These are phyloP conservation scores for Rhodotorula sp. DNA, from an alignment of 1,284 basidiomycete genomes.

Conservation along the genomic window DNA sequence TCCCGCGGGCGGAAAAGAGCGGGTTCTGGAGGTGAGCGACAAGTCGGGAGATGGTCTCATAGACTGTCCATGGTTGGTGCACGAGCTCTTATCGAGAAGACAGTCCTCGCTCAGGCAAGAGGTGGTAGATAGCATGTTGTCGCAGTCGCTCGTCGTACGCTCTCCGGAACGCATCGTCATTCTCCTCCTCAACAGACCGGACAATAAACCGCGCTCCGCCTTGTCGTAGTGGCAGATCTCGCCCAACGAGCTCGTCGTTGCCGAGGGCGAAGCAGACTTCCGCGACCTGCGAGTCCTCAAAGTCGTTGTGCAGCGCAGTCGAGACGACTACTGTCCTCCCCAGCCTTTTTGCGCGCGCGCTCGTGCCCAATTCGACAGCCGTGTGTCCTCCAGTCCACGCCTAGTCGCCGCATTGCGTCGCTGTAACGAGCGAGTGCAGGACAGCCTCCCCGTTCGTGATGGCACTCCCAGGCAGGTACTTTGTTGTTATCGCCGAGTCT, in stretches of 20 bases:
- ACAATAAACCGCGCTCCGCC: not conserved
- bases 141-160: conserved; percentile 16
- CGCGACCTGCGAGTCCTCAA: conserved; percentile 40
- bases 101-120: conserved; percentile 2
- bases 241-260: not conserved
- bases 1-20: not conserved
- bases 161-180: not conserved
- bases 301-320: conserved; percentile 43
- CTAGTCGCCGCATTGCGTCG: conserved; percentile 42
- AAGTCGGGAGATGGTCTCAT: not conserved
- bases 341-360: not conserved
- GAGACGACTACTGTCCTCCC: conserved; percentile 36
- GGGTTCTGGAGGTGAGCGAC: not conserved
- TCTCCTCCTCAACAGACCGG: not conserved
- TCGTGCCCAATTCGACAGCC: not conserved
- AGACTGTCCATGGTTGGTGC: not conserved
- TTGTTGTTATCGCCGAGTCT: conserved; percentile 38
- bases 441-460: conserved; percentile 44
- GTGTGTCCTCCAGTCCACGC: conserved; percentile 5
- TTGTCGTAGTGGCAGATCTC: not conserved
- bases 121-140: conserved; percentile 22
- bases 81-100: not conserved
- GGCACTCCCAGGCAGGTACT: conserved; percentile 33
- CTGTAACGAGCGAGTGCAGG: conserved; percentile 42
- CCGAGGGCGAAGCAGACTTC: conserved; percentile 22